Conservation (phyloP, 2,329 filamentous ascomycete genomes). For the Verticillium isaacii region DNA sequence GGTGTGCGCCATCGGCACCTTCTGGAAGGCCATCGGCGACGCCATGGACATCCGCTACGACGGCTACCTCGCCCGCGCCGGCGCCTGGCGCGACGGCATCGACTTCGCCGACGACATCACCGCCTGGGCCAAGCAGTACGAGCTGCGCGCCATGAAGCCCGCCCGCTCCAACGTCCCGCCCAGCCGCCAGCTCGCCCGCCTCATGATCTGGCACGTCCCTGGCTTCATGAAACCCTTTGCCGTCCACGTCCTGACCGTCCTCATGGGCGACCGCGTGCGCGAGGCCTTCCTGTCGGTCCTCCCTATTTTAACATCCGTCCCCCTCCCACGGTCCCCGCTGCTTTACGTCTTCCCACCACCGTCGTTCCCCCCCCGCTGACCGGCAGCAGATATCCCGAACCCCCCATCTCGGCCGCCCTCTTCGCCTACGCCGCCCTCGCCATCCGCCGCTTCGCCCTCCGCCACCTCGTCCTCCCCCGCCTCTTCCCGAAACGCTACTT, state of each 20-base stretch:
- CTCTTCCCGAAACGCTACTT: constrained; percentile 32
- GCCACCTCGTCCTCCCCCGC: constrained; percentile 58
- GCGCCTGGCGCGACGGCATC: constrained; percentile 42
- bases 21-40: constrained; percentile 69
- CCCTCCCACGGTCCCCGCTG: too few relatives aligned
- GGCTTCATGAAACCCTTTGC: constrained; percentile 37
- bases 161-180: constrained; percentile 41
- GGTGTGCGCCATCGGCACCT: constrained; percentile 58
- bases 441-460: constrained; percentile 49
- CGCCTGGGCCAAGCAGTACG: constrained; percentile 50
- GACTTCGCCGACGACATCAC: constrained; percentile 46
- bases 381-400: constrained; percentile 30
- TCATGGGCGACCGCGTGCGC: constrained; percentile 61
- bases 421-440: constrained; percentile 37
- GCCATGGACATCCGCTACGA: constrained; percentile 59
- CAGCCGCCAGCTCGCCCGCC: constrained; percentile 54
- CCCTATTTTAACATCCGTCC: background rate
- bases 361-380: constrained; percentile 1
- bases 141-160: constrained; percentile 53
- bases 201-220: constrained; percentile 55
- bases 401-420: constrained; percentile 26
- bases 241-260: constrained; percentile 45
- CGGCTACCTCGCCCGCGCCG: constrained; percentile 25
- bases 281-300: constrained; percentile 56
- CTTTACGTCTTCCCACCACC: background rate